These are phyloP conservation scores for Torulaspora globosa DNA, from an alignment of 1,139 yeast genomes.

Conservation along the genomic window DNA sequence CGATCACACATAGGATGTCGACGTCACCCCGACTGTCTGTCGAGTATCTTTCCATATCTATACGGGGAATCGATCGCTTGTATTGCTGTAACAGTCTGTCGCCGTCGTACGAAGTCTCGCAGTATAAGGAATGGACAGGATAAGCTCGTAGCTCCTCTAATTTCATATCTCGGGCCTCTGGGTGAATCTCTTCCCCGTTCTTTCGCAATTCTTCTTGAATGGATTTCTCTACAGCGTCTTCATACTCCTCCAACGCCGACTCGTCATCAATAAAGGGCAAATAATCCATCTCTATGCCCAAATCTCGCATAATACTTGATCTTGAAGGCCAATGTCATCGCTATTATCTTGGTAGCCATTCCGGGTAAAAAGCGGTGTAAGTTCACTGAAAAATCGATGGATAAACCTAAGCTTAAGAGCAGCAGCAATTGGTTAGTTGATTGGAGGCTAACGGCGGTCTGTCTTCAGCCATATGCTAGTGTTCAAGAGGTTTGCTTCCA, in stretches of 20 bases:
- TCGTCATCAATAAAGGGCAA: constrained; percentile 17
- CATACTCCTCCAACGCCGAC: constrained; percentile 1
- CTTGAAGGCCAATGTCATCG: background rate
- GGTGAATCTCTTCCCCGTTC: constrained; percentile 15
- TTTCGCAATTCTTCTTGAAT: constrained; percentile 15
- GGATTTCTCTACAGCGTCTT: constrained; percentile 11
- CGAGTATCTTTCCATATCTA: constrained; percentile 16
- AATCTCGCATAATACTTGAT: background rate
- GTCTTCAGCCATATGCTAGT: constrained; percentile 7
- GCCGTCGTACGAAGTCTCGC: constrained; percentile 10
- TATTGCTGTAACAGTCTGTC: constrained; percentile 10
- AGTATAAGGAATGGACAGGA: background rate
- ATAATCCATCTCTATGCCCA: constrained; percentile 13
- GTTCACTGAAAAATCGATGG: constrained; percentile 6
- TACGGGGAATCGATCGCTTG: constrained; percentile 12
- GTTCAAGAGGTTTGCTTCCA: constrained; percentile 17
- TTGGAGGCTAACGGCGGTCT: background rate
- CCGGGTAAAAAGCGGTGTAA: constrained; percentile 2
- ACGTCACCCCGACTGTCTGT: constrained; percentile 4
- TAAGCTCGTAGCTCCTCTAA: background rate
- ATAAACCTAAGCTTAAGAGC: background rate
- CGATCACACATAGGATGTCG: constrained; percentile 19
- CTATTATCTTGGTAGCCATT: background rate
- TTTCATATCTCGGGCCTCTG: constrained; percentile 11
- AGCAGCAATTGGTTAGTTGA: background rate